These are phyloP conservation scores for Fusarium scirpi DNA, from an alignment of 2,329 filamentous ascomycete genomes.

Conservation along the genomic window DNA sequence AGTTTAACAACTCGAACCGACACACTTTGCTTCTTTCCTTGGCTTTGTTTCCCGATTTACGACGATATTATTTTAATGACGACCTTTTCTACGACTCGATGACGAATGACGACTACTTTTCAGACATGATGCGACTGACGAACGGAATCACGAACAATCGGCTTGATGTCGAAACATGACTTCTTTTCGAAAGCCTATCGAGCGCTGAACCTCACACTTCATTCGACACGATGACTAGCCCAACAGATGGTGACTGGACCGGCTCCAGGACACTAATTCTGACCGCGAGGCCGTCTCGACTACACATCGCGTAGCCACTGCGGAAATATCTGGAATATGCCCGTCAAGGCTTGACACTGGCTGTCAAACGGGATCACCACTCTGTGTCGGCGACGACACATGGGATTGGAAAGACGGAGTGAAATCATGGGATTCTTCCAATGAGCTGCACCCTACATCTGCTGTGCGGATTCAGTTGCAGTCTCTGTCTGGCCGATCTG, in stretches of 20 bases:
- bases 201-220: constrained; percentile 43
- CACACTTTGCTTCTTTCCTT: constrained; percentile 55
- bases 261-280: constrained; percentile 44
- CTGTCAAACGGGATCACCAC: constrained; percentile 57
- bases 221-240: constrained; percentile 48
- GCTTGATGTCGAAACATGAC: constrained; percentile 52
- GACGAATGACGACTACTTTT: constrained; percentile 53
- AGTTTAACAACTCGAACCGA: constrained; percentile 32
- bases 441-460: constrained; percentile 49
- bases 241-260: constrained; percentile 43
- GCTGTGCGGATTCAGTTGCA: constrained; percentile 51
- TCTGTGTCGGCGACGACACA: constrained; percentile 28
- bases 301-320: constrained; percentile 52
- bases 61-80: constrained; percentile 56
- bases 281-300: constrained; percentile 48
- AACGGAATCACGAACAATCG: constrained; percentile 45
- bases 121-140: constrained; percentile 51
- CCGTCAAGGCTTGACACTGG: constrained; percentile 57
- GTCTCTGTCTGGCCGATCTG: constrained; percentile 43
- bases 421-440: constrained; percentile 46
- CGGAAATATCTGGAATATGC: constrained; percentile 56
- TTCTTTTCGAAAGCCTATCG: constrained; percentile 48
- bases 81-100: constrained; percentile 56
- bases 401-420: constrained; percentile 47
- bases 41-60: constrained; percentile 57